phyloP scores from a whole-genome alignment of 2,329 filamentous ascomycete species.

The Diaporthe sp. region DNA sequence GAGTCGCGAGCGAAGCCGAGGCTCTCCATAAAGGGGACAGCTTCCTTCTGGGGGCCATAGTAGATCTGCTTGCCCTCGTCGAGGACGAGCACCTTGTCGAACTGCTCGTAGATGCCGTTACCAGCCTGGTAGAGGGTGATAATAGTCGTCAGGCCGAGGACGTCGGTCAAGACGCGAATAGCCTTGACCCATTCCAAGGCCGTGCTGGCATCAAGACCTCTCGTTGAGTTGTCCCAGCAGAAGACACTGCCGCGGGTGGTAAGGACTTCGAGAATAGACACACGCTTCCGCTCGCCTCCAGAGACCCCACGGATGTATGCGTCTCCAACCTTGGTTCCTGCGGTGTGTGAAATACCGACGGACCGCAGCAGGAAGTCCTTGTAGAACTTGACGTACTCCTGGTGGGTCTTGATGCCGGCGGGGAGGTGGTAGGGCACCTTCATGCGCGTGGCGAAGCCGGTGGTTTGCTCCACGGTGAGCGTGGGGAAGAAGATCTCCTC shows the following conservation, averaged over 20 bases:
- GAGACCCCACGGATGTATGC: slow-evolving; percentile 71
- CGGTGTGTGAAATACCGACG: slow-evolving; percentile 69
- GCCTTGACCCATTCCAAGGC: slow-evolving; percentile 70
- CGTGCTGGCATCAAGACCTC: slow-evolving; percentile 65
- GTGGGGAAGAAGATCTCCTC: slow-evolving; percentile 66
- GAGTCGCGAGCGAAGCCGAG: slow-evolving; percentile 72
- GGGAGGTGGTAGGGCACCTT: too few species aligned
- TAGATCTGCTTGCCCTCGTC: slow-evolving; percentile 74
- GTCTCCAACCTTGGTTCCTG: slow-evolving; percentile 75
- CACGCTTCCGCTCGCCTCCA: slow-evolving; percentile 77
- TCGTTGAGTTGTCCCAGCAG: slow-evolving; percentile 75
- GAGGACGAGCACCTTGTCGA: slow-evolving; percentile 77
- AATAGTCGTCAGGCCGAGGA: slow-evolving; percentile 67
- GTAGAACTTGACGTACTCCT: slow-evolving; percentile 47
- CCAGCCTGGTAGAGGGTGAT: slow-evolving; percentile 77
- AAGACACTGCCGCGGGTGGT: slow-evolving; percentile 67
- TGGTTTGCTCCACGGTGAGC: slow-evolving; percentile 69
- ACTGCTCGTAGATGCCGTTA: slow-evolving; percentile 75
- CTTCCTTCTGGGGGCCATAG: slow-evolving; percentile 69
- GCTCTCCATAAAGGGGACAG: slow-evolving; percentile 72
- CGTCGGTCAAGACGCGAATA: slow-evolving; percentile 71
- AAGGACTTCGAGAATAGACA: slow-evolving; percentile 75
- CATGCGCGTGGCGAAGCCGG: slow-evolving; percentile 72
- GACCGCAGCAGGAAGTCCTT: slow-evolving; percentile 67
- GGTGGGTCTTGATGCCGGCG: slow-evolving; percentile 33